Conservation (phyloP, 257 asterid genomes). For the Scutellaria baicalensis region DNA sequence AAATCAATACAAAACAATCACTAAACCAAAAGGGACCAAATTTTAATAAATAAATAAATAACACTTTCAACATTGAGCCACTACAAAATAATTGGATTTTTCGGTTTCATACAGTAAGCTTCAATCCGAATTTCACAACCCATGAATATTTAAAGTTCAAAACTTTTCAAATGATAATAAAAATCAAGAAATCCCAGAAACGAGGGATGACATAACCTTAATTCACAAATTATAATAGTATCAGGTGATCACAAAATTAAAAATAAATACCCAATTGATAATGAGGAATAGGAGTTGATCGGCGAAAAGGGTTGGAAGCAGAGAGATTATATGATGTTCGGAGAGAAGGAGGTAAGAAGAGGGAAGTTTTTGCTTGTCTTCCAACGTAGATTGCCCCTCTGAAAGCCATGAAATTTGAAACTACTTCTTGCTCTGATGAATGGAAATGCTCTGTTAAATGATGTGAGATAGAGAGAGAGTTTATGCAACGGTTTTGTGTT, state of each 20-base stretch:
- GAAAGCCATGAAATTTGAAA: slow-evolving; percentile 32
- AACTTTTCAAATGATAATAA: not conserved
- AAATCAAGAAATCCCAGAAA: not conserved
- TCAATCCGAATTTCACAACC: not conserved
- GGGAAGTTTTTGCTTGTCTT: slow-evolving; percentile 28
- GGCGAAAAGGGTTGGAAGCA: slow-evolving; percentile 17
- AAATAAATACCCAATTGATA: slow-evolving; percentile 30
- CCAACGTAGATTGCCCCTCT: slow-evolving; percentile 43
- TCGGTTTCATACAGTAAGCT: not conserved
- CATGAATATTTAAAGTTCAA: not conserved
- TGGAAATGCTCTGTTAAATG: not conserved
- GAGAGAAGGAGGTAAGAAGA: slow-evolving; percentile 23
- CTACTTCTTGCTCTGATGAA: not conserved
- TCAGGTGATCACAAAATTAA: not conserved
- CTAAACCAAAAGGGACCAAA: too few species aligned
- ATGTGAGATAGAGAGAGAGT: not conserved
- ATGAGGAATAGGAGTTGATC: slow-evolving; percentile 18
- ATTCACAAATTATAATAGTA: not conserved
- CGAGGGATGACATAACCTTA: not conserved
- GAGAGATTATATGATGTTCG: slow-evolving; percentile 19
- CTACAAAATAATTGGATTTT: not conserved
- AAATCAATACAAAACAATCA: not conserved
- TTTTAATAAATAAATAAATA: not conserved
- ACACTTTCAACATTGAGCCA: not conserved
- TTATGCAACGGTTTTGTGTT: slow-evolving; percentile 7